Evolutionary conservation across 1,284 basidiomycete species (phyloP).

Genomic region (Puccinia horiana): DNA sequence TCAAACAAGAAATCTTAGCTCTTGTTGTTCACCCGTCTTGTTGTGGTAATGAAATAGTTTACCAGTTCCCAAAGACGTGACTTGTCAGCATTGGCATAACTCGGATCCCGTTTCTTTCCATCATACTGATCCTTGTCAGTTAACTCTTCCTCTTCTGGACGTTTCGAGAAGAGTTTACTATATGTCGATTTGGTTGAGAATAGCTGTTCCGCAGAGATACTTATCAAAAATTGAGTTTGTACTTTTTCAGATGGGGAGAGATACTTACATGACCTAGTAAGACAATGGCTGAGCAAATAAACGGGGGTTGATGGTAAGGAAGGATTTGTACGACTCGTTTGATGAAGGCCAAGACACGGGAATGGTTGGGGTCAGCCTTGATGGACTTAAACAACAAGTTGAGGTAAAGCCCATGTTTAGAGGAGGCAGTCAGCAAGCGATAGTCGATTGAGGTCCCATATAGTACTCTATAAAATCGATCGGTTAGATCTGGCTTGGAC

Average conservation of each 20-base stretch:
- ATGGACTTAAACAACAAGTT: constrained; percentile 92
- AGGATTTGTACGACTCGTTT: constrained; percentile 84
- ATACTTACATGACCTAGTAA: constrained; percentile 63
- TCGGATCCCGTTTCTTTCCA: constrained; percentile 84
- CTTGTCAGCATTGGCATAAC: constrained; percentile 77
- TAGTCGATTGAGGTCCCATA: constrained; percentile 85
- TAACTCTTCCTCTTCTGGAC: constrained; percentile 8
- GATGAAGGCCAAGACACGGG: constrained; percentile 78
- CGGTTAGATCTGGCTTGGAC: constrained; percentile 65
- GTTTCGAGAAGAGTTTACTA: constrained; percentile 11
- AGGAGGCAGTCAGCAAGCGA: constrained; percentile 73
- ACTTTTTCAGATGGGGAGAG: background rate
- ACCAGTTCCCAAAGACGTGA: constrained; percentile 89
- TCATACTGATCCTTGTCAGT: constrained; percentile 66
- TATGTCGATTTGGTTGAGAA: background rate
- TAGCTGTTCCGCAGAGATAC: background rate
- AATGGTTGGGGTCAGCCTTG: constrained; percentile 71
- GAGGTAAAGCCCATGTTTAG: constrained; percentile 96
- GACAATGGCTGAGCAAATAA: constrained; percentile 81
- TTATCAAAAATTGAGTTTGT: background rate
- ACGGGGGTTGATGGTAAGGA: constrained; percentile 75
- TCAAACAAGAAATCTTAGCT: constrained; percentile 9
- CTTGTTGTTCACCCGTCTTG: background rate
- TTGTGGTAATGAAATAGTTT: constrained; percentile 55
- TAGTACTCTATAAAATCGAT: constrained; percentile 87